Evolutionary conservation across 2,329 filamentous ascomycete genomes (phyloP).

Genomic region (Paracoccidioides lutzii): DNA sequence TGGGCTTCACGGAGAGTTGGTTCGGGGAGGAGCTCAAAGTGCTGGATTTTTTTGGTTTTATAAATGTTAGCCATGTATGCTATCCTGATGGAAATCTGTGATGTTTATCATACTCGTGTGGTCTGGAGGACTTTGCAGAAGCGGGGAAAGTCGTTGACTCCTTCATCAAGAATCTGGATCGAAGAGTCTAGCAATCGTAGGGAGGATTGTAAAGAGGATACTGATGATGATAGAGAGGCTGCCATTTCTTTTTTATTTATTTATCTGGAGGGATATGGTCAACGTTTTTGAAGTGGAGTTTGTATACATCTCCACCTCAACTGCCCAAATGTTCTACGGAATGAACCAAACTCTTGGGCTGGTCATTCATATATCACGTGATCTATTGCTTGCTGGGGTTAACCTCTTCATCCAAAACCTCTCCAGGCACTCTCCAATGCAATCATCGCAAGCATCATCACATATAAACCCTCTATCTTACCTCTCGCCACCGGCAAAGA

Average conservation of each 20-base stretch:
- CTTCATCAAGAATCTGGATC: slow-evolving; percentile 49
- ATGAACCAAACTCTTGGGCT: background rate
- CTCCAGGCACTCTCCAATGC: background rate
- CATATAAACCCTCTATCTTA: background rate
- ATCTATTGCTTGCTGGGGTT: background rate
- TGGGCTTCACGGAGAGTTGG: slow-evolving; percentile 71
- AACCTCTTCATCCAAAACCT: background rate
- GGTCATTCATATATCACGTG: background rate
- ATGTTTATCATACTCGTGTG: slow-evolving; percentile 37
- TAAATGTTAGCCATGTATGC: background rate
- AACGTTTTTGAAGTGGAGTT: background rate
- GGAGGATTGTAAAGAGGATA: slow-evolving; percentile 47
- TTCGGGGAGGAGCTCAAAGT: slow-evolving; percentile 87
- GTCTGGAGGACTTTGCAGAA: slow-evolving; percentile 51
- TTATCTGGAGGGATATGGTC: background rate
- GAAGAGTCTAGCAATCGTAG: slow-evolving; percentile 50
- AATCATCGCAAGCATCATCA: background rate
- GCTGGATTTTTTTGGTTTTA: slow-evolving; percentile 37
- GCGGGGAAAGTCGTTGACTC: slow-evolving; percentile 51
- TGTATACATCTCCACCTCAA: background rate
- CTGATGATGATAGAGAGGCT: slow-evolving; percentile 45
- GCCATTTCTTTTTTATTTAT: slow-evolving; percentile 20
- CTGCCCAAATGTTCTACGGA: background rate
- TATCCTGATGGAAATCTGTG: background rate
- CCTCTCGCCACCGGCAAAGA: slow-evolving; percentile 3